Conservation (phyloP, 257 asterid species). For the Eucommia ulmoides region DNA sequence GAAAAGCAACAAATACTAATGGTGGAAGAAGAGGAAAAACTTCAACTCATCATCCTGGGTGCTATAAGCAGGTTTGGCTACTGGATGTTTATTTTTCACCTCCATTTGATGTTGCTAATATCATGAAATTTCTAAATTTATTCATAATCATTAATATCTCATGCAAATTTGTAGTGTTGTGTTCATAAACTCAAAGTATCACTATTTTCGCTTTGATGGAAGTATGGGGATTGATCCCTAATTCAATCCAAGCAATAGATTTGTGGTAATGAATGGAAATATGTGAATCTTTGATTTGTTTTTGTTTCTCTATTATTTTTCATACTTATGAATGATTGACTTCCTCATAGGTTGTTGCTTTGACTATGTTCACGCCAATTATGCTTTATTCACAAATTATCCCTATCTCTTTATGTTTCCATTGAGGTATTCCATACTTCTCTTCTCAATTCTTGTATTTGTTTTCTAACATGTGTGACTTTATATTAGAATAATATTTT, state of each 20-base stretch:
- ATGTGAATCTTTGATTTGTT: conserved; percentile 1
- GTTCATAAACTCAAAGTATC: conserved; percentile 65
- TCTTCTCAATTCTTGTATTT: conserved; percentile 6
- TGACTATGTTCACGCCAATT: conserved; percentile 93
- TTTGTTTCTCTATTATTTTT: conserved; percentile 5
- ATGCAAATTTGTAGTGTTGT: conserved; percentile 58
- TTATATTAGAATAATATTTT: too few relatives aligned
- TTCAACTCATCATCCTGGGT: conserved; percentile 90
- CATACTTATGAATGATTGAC: conserved; percentile 6
- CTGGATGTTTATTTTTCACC: not conserved
- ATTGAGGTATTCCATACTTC: conserved; percentile 57
- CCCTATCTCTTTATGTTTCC: conserved; percentile 97
- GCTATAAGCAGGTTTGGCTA: conserved; percentile 81
- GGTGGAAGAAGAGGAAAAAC: too few relatives aligned
- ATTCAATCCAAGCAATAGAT: conserved; percentile 75
- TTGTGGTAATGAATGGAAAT: conserved; percentile 52
- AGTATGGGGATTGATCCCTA: conserved; percentile 42
- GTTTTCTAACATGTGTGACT: conserved; percentile 9
- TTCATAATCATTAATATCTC: not conserved
- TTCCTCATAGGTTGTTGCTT: conserved; percentile 64
- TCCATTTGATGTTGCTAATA: conserved; percentile 3
- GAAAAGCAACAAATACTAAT: too few relatives aligned
- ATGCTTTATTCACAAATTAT: conserved; percentile 98
- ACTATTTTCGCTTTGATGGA: conserved; percentile 60
- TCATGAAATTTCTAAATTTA: too few relatives aligned